phyloP scores from a whole-genome alignment of 176 grass and related monocot genomes.

The Oryza glaberrima region DNA sequence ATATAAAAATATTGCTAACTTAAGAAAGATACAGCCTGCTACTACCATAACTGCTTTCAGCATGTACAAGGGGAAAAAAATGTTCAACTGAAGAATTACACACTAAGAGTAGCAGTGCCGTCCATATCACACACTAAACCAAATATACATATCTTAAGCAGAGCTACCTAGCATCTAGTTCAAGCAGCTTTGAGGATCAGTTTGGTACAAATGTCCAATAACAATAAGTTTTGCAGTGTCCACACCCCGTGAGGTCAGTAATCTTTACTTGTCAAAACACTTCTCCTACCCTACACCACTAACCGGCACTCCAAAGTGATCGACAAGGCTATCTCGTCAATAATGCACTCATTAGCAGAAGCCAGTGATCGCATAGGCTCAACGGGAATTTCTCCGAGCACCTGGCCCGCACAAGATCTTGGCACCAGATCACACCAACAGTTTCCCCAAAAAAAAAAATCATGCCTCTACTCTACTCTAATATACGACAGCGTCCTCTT shows the following conservation, averaged over 20 bases:
- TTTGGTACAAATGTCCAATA: not conserved
- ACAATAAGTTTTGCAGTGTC: not conserved
- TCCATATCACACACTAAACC: not conserved
- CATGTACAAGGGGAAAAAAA: not conserved
- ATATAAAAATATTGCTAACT: slow-evolving; percentile 8
- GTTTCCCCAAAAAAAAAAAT: not conserved
- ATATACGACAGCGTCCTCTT: not conserved
- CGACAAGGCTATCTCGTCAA: not conserved
- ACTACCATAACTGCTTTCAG: not conserved
- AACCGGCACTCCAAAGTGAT: not conserved
- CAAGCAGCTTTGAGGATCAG: slow-evolving; percentile 3
- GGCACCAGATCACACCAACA: not conserved
- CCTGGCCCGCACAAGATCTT: not conserved
- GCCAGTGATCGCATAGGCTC: not conserved
- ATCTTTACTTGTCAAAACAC: not conserved
- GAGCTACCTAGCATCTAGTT: slow-evolving; percentile 11
- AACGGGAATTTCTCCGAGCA: slow-evolving; percentile 43
- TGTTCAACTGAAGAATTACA: not conserved
- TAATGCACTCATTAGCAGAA: not conserved
- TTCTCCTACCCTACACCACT: not conserved
- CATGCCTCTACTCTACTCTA: not conserved
- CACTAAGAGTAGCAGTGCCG: not conserved
- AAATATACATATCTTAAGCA: not conserved
- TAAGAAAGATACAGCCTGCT: not conserved
- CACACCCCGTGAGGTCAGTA: not conserved